Percentiles rank a stretch among this genome's conserved stretches.
phyloP scores from a whole-genome alignment of 495 filamentous ascomycete genomes.

The Aspergillus incahuasiensis region DNA sequence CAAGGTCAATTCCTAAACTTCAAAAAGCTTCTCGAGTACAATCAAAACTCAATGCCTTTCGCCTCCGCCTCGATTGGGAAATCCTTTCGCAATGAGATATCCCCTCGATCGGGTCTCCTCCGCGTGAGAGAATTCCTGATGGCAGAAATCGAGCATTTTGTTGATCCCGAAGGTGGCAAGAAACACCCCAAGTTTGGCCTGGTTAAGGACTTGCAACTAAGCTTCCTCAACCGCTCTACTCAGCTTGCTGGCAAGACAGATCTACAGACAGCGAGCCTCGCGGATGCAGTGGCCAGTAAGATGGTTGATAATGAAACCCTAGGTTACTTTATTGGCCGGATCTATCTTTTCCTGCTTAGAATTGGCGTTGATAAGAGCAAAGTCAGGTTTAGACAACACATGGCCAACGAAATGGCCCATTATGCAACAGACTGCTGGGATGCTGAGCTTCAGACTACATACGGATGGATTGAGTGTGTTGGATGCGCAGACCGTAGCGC shows the following conservation, averaged over 20 bases:
- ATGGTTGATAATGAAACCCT: constrained; percentile 80
- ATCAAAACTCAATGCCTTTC: constrained; percentile 66
- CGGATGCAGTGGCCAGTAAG: constrained; percentile 62
- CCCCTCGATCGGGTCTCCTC: constrained; percentile 60
- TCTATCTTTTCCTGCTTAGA: constrained; percentile 68
- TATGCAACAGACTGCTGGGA: constrained; percentile 86
- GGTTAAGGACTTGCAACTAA: constrained; percentile 57
- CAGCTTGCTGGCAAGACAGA: constrained; percentile 66
- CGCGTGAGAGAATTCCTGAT: constrained; percentile 70
- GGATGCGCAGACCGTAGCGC: constrained; percentile 79
- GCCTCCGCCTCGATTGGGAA: constrained; percentile 73
- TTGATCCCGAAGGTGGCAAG: constrained; percentile 67
- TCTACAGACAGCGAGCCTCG: constrained; percentile 57
- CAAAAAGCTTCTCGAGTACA: constrained; percentile 65
- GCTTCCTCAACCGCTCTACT: constrained; percentile 65
- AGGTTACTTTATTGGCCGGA: constrained; percentile 78
- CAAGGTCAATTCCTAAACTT: constrained; percentile 67
- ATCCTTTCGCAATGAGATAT: constrained; percentile 72
- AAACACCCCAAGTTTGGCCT: constrained; percentile 62
- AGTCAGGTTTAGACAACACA: constrained; percentile 80
- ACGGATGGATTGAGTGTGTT: constrained; percentile 85
- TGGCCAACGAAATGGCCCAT: constrained; percentile 79
- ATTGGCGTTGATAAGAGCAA: constrained; percentile 66
- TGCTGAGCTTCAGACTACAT: constrained; percentile 70
- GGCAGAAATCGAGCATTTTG: constrained; percentile 74